Conservation (phyloP, 2,329 filamentous ascomycete genomes). For the Talaromyces sp. region DNA sequence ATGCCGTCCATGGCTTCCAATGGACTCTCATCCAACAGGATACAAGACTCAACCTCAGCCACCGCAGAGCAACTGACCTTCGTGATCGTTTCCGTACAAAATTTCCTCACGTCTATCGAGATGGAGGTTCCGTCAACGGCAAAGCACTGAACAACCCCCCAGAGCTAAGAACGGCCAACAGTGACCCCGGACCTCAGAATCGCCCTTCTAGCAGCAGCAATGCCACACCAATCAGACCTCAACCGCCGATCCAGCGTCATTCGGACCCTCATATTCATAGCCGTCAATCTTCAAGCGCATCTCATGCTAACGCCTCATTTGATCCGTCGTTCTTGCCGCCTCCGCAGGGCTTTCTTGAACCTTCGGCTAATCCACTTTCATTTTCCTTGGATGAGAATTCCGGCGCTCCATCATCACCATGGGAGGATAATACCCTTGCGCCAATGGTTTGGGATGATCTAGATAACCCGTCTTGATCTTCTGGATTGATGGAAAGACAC, state of each 20-base stretch:
- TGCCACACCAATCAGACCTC: constrained; percentile 12
- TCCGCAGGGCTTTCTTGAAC: constrained; percentile 31
- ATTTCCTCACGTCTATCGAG: constrained; percentile 60
- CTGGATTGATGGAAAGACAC: not conserved
- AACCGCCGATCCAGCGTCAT: constrained; percentile 9
- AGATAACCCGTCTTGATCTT: not conserved
- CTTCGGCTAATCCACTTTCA: constrained; percentile 27
- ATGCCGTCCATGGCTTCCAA: constrained; percentile 59
- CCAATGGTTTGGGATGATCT: constrained; percentile 47
- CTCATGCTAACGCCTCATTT: constrained; percentile 22
- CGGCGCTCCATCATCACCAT: constrained; percentile 25
- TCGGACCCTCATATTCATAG: constrained; percentile 18
- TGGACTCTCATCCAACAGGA: constrained; percentile 65
- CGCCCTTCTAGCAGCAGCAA: constrained; percentile 13
- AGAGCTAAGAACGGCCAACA: constrained; percentile 3
- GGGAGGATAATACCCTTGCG: constrained; percentile 44
- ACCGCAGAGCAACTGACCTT: constrained; percentile 60
- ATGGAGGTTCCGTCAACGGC: constrained; percentile 44
- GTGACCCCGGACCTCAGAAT: constrained; percentile 7
- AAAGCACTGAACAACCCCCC: constrained; percentile 27
- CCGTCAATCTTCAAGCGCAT: constrained; percentile 16
- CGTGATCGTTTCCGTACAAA: constrained; percentile 64
- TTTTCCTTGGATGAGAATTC: constrained; percentile 39
- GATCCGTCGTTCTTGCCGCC: constrained; percentile 39
- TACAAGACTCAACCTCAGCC: constrained; percentile 52